phyloP scores from a whole-genome alignment of 495 filamentous ascomycete genomes.

The Neurospora africana region DNA sequence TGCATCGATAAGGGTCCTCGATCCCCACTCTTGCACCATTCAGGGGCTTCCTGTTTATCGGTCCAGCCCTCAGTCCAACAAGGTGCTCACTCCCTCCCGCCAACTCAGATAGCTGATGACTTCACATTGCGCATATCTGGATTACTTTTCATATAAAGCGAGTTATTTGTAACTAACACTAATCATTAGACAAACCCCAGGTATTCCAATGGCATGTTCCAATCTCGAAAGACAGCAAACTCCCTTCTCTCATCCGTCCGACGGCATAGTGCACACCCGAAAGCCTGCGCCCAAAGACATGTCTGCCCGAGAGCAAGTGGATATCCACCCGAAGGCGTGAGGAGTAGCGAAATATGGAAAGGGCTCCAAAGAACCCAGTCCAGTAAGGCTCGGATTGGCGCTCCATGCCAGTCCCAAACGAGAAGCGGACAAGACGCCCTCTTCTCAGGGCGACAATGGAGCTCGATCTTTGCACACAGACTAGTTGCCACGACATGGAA shows the following conservation, averaged over 20 bases:
- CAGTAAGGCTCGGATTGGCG: slow-evolving; percentile 11
- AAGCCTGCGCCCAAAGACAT: neutral
- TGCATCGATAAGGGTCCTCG: neutral
- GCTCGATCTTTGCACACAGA: slow-evolving; percentile 84
- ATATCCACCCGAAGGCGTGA: neutral
- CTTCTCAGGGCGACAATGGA: slow-evolving; percentile 23
- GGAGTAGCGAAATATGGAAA: neutral
- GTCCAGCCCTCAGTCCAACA: neutral
- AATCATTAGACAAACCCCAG: neutral
- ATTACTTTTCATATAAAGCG: too few species aligned
- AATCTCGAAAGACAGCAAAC: neutral
- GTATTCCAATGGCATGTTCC: neutral
- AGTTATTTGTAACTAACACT: neutral
- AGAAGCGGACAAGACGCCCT: slow-evolving; percentile 33
- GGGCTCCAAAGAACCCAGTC: slow-evolving; percentile 8
- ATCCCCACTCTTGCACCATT: neutral
- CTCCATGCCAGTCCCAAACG: slow-evolving; percentile 11
- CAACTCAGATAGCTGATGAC: neutral
- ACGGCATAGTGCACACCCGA: neutral
- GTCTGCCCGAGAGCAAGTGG: neutral
- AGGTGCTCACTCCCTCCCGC: neutral
- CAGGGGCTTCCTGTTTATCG: neutral
- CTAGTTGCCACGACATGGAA: slow-evolving; percentile 79
- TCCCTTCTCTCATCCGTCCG: neutral
- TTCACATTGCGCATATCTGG: neutral